A percentile compares a stretch with the other conserved stretches of the same genome.
phyloP scores from a whole-genome alignment of 768 basidiomycete genomes.

The Kwoniella mangroviensis region DNA sequence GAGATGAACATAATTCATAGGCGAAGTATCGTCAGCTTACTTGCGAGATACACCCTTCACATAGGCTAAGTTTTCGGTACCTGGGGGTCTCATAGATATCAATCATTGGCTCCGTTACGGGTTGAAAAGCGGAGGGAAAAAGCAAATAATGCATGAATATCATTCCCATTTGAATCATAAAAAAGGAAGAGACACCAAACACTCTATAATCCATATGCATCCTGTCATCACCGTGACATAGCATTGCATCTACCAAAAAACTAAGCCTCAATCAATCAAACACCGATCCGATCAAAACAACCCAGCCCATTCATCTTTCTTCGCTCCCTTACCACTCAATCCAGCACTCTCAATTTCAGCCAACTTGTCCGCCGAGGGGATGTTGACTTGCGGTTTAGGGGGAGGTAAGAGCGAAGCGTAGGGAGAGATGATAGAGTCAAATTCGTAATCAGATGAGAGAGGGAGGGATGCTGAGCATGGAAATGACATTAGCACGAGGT shows the following conservation, averaged over 20 bases:
- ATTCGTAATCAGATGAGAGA: constrained; percentile 45
- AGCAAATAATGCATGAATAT: too few species aligned
- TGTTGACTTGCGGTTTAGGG: constrained; percentile 37
- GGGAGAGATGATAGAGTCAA: constrained; percentile 52
- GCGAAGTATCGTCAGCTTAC: too few species aligned
- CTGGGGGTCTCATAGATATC: too few species aligned
- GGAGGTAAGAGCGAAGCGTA: constrained; percentile 50
- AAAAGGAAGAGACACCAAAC: too few species aligned
- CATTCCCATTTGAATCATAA: too few species aligned
- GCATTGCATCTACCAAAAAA: too few species aligned
- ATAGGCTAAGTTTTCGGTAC: too few species aligned
- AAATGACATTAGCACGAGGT: background rate
- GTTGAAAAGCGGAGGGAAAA: too few species aligned
- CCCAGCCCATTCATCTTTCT: constrained; percentile 54
- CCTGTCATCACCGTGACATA: too few species aligned
- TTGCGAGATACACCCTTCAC: too few species aligned
- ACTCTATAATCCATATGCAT: too few species aligned
- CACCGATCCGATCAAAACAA: constrained; percentile 34
- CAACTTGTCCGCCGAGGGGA: constrained; percentile 36
- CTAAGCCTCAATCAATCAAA: background rate
- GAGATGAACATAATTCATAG: constrained; percentile 4
- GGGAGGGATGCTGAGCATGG: constrained; percentile 37
- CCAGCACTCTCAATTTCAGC: constrained; percentile 34
- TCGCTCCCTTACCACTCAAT: constrained; percentile 2
- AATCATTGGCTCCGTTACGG: too few species aligned